A percentile compares a stretch with the other conserved stretches of the same genome.
Conservation (phyloP, 2,329 filamentous ascomycete genomes). For the Cryphonectria carpinicola region DNA sequence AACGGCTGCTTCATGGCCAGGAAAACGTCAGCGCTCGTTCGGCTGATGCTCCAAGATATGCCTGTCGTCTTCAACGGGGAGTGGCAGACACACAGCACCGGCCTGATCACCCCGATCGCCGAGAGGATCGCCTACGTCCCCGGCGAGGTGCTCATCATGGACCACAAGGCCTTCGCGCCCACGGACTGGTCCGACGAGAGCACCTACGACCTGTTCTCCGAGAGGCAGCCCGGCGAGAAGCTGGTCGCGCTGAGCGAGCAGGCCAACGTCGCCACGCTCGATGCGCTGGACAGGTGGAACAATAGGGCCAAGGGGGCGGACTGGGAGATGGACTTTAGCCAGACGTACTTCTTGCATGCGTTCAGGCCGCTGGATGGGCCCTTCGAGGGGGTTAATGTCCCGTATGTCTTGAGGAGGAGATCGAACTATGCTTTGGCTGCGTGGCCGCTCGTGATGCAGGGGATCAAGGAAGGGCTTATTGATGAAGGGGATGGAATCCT, state of each 20-base stretch:
- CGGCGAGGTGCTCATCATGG: constrained; percentile 35
- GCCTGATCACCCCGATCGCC: constrained; percentile 35
- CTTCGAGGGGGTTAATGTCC: constrained; percentile 11
- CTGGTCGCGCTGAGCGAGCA: not conserved
- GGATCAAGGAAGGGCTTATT: constrained; percentile 22
- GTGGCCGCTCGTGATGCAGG: constrained; percentile 34
- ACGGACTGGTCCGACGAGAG: constrained; percentile 31
- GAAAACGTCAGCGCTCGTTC: constrained; percentile 30
- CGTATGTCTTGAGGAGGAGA: constrained; percentile 18
- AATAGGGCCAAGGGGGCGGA: not conserved
- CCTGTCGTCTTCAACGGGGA: constrained; percentile 33
- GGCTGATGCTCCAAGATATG: constrained; percentile 29
- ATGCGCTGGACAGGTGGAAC: constrained; percentile 12
- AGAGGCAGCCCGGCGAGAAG: constrained; percentile 1
- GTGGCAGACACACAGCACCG: constrained; percentile 33
- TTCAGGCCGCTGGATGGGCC: constrained; percentile 14
- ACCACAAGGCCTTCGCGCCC: constrained; percentile 34
- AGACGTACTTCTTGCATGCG: constrained; percentile 31
- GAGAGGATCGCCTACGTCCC: constrained; percentile 32
- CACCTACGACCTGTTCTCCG: constrained; percentile 15
- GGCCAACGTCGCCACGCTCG: constrained; percentile 10
- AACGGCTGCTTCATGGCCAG: constrained; percentile 25
- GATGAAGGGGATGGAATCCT: constrained; percentile 6
- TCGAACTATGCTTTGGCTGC: constrained; percentile 28
- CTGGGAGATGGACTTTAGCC: constrained; percentile 29